Conservation (phyloP, 345 rosid genomes). For the Eutrema japonicum region DNA sequence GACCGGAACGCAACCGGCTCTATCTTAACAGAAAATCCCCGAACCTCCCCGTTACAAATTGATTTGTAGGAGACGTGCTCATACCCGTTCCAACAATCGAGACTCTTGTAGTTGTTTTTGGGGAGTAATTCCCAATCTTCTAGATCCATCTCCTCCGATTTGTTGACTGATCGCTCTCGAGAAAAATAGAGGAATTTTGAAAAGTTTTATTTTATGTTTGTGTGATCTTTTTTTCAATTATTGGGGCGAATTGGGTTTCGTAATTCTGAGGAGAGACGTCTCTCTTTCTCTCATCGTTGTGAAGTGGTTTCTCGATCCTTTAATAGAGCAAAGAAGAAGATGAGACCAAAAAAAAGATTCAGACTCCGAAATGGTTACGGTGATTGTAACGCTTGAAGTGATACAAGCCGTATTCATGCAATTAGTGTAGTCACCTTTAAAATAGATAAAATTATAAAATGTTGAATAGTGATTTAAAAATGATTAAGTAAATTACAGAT, state of each 20-base stretch:
- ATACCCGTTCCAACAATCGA: no score
- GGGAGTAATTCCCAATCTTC: conserved; percentile 96
- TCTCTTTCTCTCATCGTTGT: neutral
- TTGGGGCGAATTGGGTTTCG: neutral
- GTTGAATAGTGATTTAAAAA: neutral
- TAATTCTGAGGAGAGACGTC: conserved; percentile 20
- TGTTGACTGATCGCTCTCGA: neutral
- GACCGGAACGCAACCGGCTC: no score
- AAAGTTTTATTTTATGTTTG: neutral
- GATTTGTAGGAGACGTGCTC: no score
- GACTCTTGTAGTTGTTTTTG: conserved; percentile 47
- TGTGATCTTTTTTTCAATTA: neutral
- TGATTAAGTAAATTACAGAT: neutral
- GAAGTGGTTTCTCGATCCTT: conserved; percentile 22
- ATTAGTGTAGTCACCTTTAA: neutral
- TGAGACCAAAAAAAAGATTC: neutral
- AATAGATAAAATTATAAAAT: neutral
- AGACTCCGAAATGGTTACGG: conserved; percentile 16
- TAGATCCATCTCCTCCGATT: conserved; percentile 59
- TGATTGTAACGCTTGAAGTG: conserved; percentile 1
- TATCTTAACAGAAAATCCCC: no score
- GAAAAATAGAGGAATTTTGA: neutral
- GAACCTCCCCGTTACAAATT: no score
- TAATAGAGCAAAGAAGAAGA: conserved; percentile 33
- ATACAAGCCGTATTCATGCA: conserved; percentile 17